These are phyloP conservation scores for Garcia nutans DNA, from an alignment of 345 rosid species.

Conservation along the genomic window DNA sequence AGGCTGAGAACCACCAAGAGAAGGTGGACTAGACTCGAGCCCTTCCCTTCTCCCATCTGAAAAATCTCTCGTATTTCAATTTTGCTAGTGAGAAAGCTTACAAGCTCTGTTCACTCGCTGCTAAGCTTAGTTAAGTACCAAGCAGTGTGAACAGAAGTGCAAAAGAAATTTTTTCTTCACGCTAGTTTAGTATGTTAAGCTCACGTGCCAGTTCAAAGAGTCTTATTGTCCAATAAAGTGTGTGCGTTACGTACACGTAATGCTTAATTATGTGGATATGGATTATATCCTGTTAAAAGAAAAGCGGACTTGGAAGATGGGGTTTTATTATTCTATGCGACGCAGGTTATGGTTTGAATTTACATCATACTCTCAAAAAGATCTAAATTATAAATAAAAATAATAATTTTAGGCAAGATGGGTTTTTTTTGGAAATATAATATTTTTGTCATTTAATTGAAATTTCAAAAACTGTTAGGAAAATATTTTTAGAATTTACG, in stretches of 20 bases:
- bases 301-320: too few relatives aligned
- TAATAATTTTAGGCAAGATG: too few relatives aligned
- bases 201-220: background rate
- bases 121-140: background rate
- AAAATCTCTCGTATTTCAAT: background rate
- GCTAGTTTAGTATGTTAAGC: background rate
- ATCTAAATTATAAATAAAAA: too few relatives aligned
- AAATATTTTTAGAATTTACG: too few relatives aligned
- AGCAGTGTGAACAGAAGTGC: background rate
- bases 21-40: constrained; percentile 70
- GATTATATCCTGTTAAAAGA: too few relatives aligned
- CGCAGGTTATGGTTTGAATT: background rate
- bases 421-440: too few relatives aligned
- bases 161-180: background rate
- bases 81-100: background rate
- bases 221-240: background rate
- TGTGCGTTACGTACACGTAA: background rate
- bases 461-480: too few relatives aligned
- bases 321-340: too few relatives aligned
- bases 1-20: constrained; percentile 71
- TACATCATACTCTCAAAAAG: too few relatives aligned
- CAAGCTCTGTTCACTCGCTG: background rate
- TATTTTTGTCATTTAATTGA: too few relatives aligned
- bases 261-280: background rate
- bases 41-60: constrained; percentile 30